Percentiles rank a stretch among this genome's conserved stretches.
Conservation (phyloP, 257 asterid genomes). For the Nicotiana tabacum region DNA sequence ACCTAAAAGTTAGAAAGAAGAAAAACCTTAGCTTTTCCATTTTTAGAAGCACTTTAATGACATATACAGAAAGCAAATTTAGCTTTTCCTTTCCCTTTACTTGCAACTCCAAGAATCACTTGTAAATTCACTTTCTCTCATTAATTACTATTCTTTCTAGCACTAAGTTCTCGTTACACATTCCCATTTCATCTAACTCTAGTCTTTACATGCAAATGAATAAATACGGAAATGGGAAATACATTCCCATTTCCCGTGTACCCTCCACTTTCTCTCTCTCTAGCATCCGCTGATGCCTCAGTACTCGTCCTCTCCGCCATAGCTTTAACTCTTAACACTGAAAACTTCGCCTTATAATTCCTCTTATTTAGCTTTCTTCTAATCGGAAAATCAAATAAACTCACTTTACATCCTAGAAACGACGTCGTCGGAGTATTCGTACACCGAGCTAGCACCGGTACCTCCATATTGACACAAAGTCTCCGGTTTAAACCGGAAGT, state of each 20-base stretch:
- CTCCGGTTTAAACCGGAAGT: neutral
- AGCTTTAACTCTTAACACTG: conserved; percentile 21
- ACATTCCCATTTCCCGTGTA: no score
- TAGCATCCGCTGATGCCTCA: conserved; percentile 10
- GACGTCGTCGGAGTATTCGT: conserved; percentile 36
- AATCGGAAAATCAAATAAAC: conserved; percentile 23
- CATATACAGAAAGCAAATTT: neutral
- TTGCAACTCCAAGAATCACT: neutral
- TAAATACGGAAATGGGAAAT: no score
- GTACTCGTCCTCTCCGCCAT: conserved; percentile 25
- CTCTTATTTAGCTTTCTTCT: conserved; percentile 16
- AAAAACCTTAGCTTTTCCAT: neutral
- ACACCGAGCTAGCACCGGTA: conserved; percentile 47
- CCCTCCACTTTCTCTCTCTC: conserved; percentile 37
- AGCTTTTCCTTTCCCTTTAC: neutral
- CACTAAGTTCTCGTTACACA: no score
- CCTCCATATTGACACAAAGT: conserved; percentile 32
- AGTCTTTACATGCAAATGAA: no score
- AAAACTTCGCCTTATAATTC: conserved; percentile 12
- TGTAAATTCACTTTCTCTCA: neutral
- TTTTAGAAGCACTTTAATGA: neutral
- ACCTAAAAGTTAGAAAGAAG: neutral
- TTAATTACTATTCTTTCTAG: neutral
- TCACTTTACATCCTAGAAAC: conserved; percentile 27
- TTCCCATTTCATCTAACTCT: no score